Percentiles rank a stretch among this genome's conserved stretches.
Conservation (phyloP, 2,329 filamentous ascomycete species). For the Lanzia echinophila region DNA sequence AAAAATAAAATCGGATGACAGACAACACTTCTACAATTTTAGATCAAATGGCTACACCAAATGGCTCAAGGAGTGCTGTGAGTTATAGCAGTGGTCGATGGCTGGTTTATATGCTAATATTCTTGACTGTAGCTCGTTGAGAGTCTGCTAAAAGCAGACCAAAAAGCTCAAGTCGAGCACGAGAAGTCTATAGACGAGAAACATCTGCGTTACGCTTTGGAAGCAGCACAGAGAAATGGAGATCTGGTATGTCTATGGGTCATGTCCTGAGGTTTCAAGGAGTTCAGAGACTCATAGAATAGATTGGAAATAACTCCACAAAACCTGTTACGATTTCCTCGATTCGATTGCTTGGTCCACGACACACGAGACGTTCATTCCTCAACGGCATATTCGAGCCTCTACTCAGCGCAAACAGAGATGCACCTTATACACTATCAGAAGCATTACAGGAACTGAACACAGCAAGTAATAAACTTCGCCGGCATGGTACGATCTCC, state of each 20-base stretch:
- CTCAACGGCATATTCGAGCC: slow-evolving; percentile 76
- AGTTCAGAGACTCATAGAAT: background rate
- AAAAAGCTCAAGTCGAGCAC: slow-evolving; percentile 49
- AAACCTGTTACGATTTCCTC: slow-evolving; percentile 84
- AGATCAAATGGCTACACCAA: slow-evolving; percentile 4
- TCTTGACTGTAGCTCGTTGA: slow-evolving; percentile 5
- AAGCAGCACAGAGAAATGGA: slow-evolving; percentile 44
- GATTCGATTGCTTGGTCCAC: slow-evolving; percentile 74
- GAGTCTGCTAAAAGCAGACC: slow-evolving; percentile 41
- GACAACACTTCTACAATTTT: background rate
- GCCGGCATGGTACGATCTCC: slow-evolving; percentile 62
- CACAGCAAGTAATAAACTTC: slow-evolving; percentile 64
- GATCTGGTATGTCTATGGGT: slow-evolving; percentile 49
- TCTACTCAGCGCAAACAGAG: slow-evolving; percentile 61
- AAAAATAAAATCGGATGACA: background rate
- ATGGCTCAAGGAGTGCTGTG: slow-evolving; percentile 4
- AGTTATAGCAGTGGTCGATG: slow-evolving; percentile 26
- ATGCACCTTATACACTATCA: slow-evolving; percentile 66
- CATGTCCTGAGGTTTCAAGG: background rate
- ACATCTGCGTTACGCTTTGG: slow-evolving; percentile 21
- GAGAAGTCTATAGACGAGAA: slow-evolving; percentile 48
- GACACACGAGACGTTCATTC: slow-evolving; percentile 76
- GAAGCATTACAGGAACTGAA: slow-evolving; percentile 72
- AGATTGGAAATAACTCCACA: slow-evolving; percentile 77
- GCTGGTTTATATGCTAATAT: slow-evolving; percentile 34